These are phyloP conservation scores for Coprinopsis sp. DNA, from an alignment of 768 basidiomycete species.

Conservation along the genomic window DNA sequence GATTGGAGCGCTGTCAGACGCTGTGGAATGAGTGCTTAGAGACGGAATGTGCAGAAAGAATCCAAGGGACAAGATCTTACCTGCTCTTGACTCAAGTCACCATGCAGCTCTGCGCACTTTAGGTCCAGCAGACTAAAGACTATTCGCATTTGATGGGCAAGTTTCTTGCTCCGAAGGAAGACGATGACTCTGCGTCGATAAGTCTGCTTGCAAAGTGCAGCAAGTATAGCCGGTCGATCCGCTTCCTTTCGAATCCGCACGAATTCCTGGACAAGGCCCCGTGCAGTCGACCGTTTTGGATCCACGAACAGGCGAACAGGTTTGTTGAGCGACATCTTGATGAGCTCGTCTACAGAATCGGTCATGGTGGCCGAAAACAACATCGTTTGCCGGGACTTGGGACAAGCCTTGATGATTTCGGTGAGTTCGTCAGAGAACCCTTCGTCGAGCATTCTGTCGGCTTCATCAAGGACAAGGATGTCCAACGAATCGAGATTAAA, in stretches of 20 bases:
- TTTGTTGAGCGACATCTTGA: slow-evolving; percentile 87
- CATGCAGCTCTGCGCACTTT: slow-evolving; percentile 90
- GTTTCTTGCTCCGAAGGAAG: slow-evolving; percentile 94
- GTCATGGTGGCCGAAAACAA: slow-evolving; percentile 99
- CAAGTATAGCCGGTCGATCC: slow-evolving; percentile 73
- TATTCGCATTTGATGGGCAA: slow-evolving; percentile 95
- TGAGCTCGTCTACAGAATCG: slow-evolving; percentile 90
- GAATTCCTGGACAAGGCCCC: slow-evolving; percentile 89
- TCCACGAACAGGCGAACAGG: slow-evolving; percentile 96
- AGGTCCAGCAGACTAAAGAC: slow-evolving; percentile 87
- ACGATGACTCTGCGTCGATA: slow-evolving; percentile 84
- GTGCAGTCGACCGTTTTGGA: slow-evolving; percentile 83
- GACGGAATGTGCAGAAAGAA: neutral
- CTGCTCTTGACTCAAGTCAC: slow-evolving; percentile 95
- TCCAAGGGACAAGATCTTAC: slow-evolving; percentile 32
- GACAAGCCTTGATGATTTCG: slow-evolving; percentile 92
- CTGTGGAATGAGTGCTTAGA: slow-evolving; percentile 32
- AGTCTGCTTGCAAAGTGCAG: slow-evolving; percentile 81
- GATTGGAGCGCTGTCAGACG: slow-evolving; percentile 80
- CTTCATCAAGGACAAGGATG: slow-evolving; percentile 93
- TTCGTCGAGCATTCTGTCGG: slow-evolving; percentile 94
- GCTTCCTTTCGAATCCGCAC: slow-evolving; percentile 78
- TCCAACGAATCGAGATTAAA: slow-evolving; percentile 92
- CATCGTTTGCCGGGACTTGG: slow-evolving; percentile 90
- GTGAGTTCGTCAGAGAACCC: slow-evolving; percentile 93